Percentiles rank a stretch among this genome's conserved stretches.
Conservation (phyloP, 1,139 yeast species). For the Wickerhamomyces sp. region DNA sequence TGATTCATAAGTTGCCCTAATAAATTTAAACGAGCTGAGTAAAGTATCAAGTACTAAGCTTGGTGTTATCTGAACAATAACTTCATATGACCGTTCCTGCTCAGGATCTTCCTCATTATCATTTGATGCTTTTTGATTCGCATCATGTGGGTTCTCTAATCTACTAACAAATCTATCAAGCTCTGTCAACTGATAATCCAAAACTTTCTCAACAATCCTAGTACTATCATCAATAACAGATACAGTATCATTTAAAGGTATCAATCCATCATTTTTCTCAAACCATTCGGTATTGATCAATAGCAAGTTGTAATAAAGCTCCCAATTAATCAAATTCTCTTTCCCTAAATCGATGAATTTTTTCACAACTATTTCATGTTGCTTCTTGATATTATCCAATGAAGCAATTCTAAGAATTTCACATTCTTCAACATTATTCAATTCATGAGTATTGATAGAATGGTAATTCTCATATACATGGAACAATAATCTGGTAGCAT, state of each 20-base stretch:
- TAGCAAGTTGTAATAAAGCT: conserved; percentile 41
- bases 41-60: conserved; percentile 29
- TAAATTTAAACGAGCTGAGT: conserved; percentile 24
- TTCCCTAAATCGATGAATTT: conserved; percentile 14
- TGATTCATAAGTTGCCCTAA: conserved; percentile 25
- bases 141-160: conserved; percentile 7
- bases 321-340: conserved; percentile 29
- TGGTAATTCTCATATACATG: conserved; percentile 43
- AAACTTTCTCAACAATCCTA: conserved; percentile 10
- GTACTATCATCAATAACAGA: conserved; percentile 9
- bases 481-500: conserved; percentile 41
- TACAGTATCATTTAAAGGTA: conserved; percentile 9
- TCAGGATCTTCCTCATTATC: conserved; percentile 2
- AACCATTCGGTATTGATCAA: conserved; percentile 42
- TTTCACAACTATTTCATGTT: conserved; percentile 21
- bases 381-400: conserved; percentile 32
- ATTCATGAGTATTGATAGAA: conserved; percentile 27
- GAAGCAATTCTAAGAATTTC: conserved; percentile 26
- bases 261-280: conserved; percentile 28
- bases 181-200: conserved; percentile 23
- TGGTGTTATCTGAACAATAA: conserved; percentile 26
- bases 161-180: conserved; percentile 18
- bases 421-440: conserved; percentile 37
- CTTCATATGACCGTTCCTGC: conserved; percentile 15
- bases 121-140: neutral